Conservation (phyloP, 495 filamentous ascomycete genomes). For the Penicillium arizonense region DNA sequence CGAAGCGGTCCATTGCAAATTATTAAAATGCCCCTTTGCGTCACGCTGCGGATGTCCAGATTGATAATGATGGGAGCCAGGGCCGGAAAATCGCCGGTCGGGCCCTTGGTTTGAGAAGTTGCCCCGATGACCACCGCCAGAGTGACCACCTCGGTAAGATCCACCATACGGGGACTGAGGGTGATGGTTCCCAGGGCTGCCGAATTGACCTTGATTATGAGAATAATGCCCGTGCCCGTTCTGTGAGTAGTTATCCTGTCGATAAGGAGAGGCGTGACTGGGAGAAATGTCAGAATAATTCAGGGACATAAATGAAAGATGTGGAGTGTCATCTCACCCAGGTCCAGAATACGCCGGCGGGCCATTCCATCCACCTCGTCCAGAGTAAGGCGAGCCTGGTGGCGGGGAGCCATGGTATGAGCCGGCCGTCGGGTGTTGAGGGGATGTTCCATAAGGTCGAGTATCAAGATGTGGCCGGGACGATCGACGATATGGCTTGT, state of each 20-base stretch:
- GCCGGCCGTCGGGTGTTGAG: constrained; percentile 55
- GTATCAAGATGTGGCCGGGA: constrained; percentile 40
- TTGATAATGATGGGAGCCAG: constrained; percentile 31
- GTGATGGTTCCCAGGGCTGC: constrained; percentile 50
- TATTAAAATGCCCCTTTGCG: constrained; percentile 51
- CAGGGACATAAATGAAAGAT: constrained; percentile 3
- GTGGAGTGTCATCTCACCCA: constrained; percentile 45
- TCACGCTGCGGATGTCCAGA: constrained; percentile 28
- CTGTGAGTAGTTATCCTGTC: constrained; percentile 47
- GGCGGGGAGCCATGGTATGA: constrained; percentile 69
- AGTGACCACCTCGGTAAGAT: constrained; percentile 54
- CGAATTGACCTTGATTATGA: constrained; percentile 51
- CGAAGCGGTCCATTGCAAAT: constrained; percentile 59
- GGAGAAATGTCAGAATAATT: constrained; percentile 19
- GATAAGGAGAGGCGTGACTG: constrained; percentile 50
- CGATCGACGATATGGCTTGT: constrained; percentile 26
- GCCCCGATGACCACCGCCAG: constrained; percentile 45
- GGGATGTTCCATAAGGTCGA: constrained; percentile 54
- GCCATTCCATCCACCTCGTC: constrained; percentile 57
- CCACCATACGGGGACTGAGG: constrained; percentile 45
- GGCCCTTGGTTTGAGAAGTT: constrained; percentile 50
- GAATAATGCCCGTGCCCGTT: constrained; percentile 51
- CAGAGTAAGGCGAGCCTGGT: constrained; percentile 62
- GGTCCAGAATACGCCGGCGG: constrained; percentile 55
- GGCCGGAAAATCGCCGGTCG: constrained; percentile 41